Evolutionary conservation across 2,329 filamentous ascomycete species (phyloP), one percentile per base, ranked within the genome.

Genomic region (Fusarium decemcellulare): DNA sequence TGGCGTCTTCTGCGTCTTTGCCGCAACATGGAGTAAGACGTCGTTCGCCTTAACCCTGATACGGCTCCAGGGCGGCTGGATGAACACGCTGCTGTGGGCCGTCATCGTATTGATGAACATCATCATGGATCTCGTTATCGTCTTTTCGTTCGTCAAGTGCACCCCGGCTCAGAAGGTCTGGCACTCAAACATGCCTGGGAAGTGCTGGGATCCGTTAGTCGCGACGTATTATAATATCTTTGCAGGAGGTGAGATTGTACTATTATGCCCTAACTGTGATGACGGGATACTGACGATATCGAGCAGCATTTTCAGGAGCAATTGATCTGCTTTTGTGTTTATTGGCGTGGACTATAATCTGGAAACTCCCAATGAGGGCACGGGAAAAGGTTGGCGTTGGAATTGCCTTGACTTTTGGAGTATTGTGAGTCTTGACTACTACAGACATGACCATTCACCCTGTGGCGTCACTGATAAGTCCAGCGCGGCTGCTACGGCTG

Each of bases 61-160:
- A 16, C 27, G 48, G 36, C 16, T 52, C 23, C 48, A 52, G 16
- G 9, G 37, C n/a, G 48, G 48, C 16, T 39, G 48, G 34, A 18
- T 52, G 48, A 52, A 39, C 29, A 47, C 23, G 12, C 16, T 47
- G 18, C 43, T 47, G 3, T 47, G 43, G 48, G 32, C 27, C 3
- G 34, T 18, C 34, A 29, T 52, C 27, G 8, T 52, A 1, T 16
- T 18, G 8, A 10, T 52, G 16, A 52, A 30, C 27, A 52, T 52
- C 16, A 16, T 52, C 16, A 52, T 52, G 48, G 34, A 52, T 16
- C 46, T 50, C 4, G n/a, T 32, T 34, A 52, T 40, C 9, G 15
- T 52, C 34, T 52, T 52, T 52, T 34, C 27, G 11, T 52, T 52
- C 14, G 8, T 52, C 48, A 37, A 52, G 27, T 52, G 48, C 48